Conservation (phyloP, 139 green algal genomes). For the Parachlorella kessleri region DNA sequence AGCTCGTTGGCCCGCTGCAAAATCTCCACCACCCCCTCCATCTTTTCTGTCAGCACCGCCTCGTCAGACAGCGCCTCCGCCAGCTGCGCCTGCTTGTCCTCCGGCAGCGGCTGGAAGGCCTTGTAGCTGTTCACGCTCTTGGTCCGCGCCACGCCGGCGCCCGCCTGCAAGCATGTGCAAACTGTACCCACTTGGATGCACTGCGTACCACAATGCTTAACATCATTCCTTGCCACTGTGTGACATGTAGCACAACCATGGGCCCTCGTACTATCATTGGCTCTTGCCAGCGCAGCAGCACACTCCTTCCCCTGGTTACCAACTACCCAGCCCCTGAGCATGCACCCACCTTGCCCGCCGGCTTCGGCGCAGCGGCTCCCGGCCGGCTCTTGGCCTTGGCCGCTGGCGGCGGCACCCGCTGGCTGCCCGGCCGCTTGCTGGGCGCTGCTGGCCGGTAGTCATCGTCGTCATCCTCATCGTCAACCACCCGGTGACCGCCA, state of each 20-base stretch:
- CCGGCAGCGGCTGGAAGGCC: constrained; percentile 31
- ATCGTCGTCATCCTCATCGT: neutral
- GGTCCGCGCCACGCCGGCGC: constrained; percentile 21
- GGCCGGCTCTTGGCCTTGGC: neutral
- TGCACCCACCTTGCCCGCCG: neutral
- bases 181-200: too few species aligned
- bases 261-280: too few species aligned
- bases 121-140: constrained; percentile 31
- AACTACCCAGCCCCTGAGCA: too few species aligned
- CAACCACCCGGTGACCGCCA: neutral
- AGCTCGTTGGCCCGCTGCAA: constrained; percentile 40
- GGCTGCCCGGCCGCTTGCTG: neutral
- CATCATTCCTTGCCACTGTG: too few species aligned
- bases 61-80: constrained; percentile 31
- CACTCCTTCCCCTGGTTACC: too few species aligned
- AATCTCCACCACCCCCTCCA: constrained; percentile 45
- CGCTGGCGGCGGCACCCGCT: neutral
- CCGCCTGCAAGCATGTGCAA: too few species aligned
- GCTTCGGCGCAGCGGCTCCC: neutral
- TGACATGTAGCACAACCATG: too few species aligned
- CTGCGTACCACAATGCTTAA: too few species aligned
- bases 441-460: neutral
- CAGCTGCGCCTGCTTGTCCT: constrained; percentile 36
- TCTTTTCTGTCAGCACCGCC: constrained; percentile 34
- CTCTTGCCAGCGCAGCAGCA: too few species aligned